Conservation (phyloP, 371 early-diverging fungal species). For the Nematocida sp. region DNA sequence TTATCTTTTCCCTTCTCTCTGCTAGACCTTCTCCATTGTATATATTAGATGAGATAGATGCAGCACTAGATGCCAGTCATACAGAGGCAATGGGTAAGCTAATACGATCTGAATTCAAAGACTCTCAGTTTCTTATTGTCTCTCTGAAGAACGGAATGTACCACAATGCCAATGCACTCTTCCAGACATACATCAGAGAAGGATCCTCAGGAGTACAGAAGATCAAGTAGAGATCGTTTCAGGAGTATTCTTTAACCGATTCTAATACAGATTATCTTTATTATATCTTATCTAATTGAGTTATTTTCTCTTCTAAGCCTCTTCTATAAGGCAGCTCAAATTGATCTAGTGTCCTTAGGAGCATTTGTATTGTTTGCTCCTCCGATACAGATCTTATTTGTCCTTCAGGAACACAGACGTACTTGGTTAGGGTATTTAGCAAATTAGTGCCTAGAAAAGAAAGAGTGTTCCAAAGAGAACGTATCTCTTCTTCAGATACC, state of each 20-base stretch:
- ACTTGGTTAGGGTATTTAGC: background rate
- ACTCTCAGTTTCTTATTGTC: conserved; percentile 95
- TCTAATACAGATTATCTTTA: background rate
- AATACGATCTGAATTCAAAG: conserved; percentile 82
- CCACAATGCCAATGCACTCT: conserved; percentile 93
- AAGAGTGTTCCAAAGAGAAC: background rate
- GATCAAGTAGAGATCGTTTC: conserved; percentile 54
- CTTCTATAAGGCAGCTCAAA: conserved; percentile 46
- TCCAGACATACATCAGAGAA: conserved; percentile 83
- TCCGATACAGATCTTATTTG: background rate
- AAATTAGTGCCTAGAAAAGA: background rate
- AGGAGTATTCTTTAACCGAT: too few relatives aligned
- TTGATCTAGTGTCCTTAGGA: background rate
- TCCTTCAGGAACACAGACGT: conserved; percentile 1
- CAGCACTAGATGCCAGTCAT: conserved; percentile 92
- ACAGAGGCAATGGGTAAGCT: conserved; percentile 97
- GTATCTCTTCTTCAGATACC: background rate
- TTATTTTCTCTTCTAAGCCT: background rate
- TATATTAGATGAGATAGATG: conserved; percentile 98
- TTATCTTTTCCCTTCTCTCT: conserved; percentile 88
- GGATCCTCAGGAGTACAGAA: conserved; percentile 83
- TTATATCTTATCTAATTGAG: too few relatives aligned
- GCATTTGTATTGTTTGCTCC: background rate
- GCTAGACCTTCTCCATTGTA: conserved; percentile 99
- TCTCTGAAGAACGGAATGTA: conserved; percentile 99